phyloP scores from a whole-genome alignment of 1,284 basidiomycete species.

The Ceratobasidium papillatum region DNA sequence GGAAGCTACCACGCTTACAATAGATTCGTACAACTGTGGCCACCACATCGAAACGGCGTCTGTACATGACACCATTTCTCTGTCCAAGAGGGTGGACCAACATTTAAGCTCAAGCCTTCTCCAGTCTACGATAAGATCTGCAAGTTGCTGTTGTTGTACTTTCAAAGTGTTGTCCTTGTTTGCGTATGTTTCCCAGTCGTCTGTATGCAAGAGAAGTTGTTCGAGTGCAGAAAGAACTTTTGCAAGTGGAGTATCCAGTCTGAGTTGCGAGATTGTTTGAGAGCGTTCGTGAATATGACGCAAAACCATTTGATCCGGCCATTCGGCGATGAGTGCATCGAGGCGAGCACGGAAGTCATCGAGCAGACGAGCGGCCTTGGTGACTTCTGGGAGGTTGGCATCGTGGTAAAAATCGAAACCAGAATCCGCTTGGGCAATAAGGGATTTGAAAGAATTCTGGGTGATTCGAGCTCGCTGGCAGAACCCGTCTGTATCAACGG shows the following conservation, averaged over 20 bases:
- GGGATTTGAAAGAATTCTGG: conserved; percentile 46
- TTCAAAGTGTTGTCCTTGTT: conserved; percentile 86
- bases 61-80: conserved; percentile 70
- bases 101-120: conserved; percentile 86
- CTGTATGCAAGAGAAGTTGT: conserved; percentile 84
- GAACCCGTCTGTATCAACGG: conserved; percentile 35
- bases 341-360: conserved; percentile 64
- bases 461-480: conserved; percentile 1
- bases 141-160: conserved; percentile 71
- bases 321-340: conserved; percentile 71
- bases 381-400: conserved; percentile 73
- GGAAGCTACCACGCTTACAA: conserved; percentile 59
- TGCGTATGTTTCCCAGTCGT: conserved; percentile 97
- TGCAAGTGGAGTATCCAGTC: conserved; percentile 79
- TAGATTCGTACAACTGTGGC: conserved; percentile 89
- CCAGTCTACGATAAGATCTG: conserved; percentile 87
- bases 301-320: conserved; percentile 98
- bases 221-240: conserved; percentile 87
- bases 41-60: conserved; percentile 83
- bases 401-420: conserved; percentile 80
- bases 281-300: conserved; percentile 85
- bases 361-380: conserved; percentile 67
- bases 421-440: conserved; percentile 44
- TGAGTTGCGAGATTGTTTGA: conserved; percentile 70
- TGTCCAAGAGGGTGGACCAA: conserved; percentile 86